Conservation (phyloP, 1,139 yeast species). For the Nakaseomyces bracarensis region DNA sequence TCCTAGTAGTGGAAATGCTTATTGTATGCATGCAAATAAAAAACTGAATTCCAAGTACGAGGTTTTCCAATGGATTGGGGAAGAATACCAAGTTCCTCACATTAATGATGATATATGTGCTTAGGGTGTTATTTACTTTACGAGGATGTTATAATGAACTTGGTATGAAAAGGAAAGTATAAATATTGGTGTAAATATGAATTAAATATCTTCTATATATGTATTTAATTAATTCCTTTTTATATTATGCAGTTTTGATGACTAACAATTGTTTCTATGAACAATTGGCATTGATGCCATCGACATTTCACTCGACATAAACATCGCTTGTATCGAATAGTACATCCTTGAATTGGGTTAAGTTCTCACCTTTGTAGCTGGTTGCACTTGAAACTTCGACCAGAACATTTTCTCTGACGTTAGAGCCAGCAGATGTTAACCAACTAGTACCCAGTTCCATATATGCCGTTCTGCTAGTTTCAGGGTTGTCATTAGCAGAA, state of each 20-base stretch:
- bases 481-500: constrained; percentile 73
- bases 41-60: constrained; percentile 76
- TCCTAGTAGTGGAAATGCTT: constrained; percentile 54
- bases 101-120: not conserved
- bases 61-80: constrained; percentile 43
- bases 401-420: constrained; percentile 39
- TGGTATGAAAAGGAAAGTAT: too few relatives aligned
- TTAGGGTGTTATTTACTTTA: not conserved
- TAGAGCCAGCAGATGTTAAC: constrained; percentile 64
- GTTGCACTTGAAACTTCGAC: constrained; percentile 76
- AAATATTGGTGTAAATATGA: too few relatives aligned
- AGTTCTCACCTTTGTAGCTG: constrained; percentile 81
- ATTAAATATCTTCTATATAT: too few relatives aligned
- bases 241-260: too few relatives aligned
- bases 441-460: constrained; percentile 68
- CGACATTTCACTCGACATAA: constrained; percentile 9
- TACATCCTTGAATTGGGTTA: constrained; percentile 51
- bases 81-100: not conserved
- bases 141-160: too few relatives aligned
- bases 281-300: too few relatives aligned
- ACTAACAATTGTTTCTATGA: too few relatives aligned
- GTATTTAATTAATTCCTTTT: too few relatives aligned
- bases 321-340: constrained; percentile 32
- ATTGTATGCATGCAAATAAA: constrained; percentile 64
- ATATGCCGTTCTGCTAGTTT: constrained; percentile 63